Conservation (phyloP, 805 yeast genomes). For the Nematodospora valgi region DNA sequence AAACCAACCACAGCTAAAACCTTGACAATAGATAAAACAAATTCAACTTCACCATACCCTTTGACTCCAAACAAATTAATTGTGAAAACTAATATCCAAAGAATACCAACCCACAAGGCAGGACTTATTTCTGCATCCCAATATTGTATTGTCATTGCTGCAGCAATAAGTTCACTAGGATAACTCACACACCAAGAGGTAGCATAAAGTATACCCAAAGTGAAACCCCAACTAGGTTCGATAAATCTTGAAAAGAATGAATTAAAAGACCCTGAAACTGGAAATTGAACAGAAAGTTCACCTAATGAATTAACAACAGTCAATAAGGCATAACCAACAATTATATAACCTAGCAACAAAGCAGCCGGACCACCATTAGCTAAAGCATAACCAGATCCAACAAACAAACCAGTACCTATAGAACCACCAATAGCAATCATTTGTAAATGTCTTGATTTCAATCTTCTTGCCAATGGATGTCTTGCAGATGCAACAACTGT, state of each 20-base stretch:
- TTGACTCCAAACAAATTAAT: conserved; percentile 34
- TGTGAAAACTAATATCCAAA: conserved; percentile 24
- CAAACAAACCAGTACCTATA: conserved; percentile 62
- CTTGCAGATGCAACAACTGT: conserved; percentile 37
- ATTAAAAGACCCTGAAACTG: conserved; percentile 36
- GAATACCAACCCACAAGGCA: conserved; percentile 35
- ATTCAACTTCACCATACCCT: conserved; percentile 38
- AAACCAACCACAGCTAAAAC: conserved; percentile 36
- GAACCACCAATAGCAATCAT: conserved; percentile 71
- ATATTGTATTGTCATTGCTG: conserved; percentile 32
- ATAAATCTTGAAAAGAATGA: conserved; percentile 34
- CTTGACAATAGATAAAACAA: conserved; percentile 26
- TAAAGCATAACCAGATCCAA: conserved; percentile 44
- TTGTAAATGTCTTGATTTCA: conserved; percentile 49
- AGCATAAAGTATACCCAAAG: conserved; percentile 33
- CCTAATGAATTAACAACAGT: conserved; percentile 60
- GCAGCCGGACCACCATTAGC: conserved; percentile 39
- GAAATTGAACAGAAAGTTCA: conserved; percentile 53
- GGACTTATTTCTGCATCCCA: conserved; percentile 31
- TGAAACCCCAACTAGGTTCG: conserved; percentile 35
- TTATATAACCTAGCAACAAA: conserved; percentile 50
- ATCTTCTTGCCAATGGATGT: conserved; percentile 43
- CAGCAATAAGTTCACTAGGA: conserved; percentile 37
- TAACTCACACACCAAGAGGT: conserved; percentile 32
- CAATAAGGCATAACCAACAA: conserved; percentile 55